Evolutionary conservation across 441 rosid species (phyloP), one percentile per base, ranked within the genome.

Genomic region (Erodium moschatum): DNA sequence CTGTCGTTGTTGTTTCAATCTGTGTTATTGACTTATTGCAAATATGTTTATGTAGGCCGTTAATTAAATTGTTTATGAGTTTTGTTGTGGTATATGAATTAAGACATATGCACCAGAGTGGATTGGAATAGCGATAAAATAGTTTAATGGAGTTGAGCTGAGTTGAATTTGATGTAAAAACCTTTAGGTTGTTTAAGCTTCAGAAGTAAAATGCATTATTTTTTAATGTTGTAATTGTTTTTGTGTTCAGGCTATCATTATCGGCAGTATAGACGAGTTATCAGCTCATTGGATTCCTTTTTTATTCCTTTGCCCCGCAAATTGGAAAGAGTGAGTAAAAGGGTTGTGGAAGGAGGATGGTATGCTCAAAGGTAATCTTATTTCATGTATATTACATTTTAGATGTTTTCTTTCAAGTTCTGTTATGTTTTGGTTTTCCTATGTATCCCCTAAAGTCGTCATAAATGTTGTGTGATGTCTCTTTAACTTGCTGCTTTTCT

Each of bases 351-450:
- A 69, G 67, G 78, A 66, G 72, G 24, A 38, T 77, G 75, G 67
- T 64, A 72, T 10, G 62, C 76, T 67, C 78, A 73, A 70, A 76
- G 92, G 94, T 86, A 75, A 75, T 54, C 70, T 12, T 29, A 33
- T 64, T 6, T 9, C 0, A 6, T 18, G 66, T 7, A 21, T 20
- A 40, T 18, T n/a, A 5, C 35, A 38, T 33, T 69, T 18, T 12
- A 48, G n/a, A n/a, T 42, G 64, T 10, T 44, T 44, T 35, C 40
- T 3, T 35, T 5, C 8, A 35, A 2, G 40, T 35, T 35, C 40
- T 35, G 40, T 35, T 35, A 35, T 35, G 9, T 35, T 35, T 35
- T 35, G 40, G 3, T 5, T 35, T 35, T 35, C 9, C 40, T 35
- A 35, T 35, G 5, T 35, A 35, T 35, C 40, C 40, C 6, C 40